Conservation (phyloP, 2,329 filamentous ascomycete species). For the Arthrinium phaeospermum region DNA sequence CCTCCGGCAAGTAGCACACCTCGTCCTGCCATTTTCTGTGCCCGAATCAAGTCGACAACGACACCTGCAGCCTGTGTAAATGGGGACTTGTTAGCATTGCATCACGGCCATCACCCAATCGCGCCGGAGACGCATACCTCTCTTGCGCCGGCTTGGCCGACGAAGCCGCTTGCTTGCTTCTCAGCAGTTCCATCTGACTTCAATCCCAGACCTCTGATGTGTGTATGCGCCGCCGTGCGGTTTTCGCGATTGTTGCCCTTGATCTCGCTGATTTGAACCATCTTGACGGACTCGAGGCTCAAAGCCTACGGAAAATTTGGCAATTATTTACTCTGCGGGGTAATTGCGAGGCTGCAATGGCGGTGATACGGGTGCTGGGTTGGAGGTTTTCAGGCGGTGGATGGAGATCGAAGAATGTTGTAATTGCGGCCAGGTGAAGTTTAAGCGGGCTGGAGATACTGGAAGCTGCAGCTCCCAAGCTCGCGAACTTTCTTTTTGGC, state of each 20-base stretch:
- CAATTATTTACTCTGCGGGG: not conserved
- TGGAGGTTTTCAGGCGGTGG: not conserved
- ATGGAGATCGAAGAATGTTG: not conserved
- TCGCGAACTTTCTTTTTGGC: constrained; percentile 16
- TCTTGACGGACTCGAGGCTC: constrained; percentile 46
- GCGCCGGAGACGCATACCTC: constrained; percentile 64
- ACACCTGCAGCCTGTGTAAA: constrained; percentile 82
- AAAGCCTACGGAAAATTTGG: not conserved
- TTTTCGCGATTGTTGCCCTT: constrained; percentile 95
- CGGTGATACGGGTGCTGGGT: not conserved
- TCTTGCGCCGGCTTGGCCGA: constrained; percentile 85
- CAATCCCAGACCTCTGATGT: constrained; percentile 94
- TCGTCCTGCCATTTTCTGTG: constrained; percentile 96
- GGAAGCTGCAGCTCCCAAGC: constrained; percentile 12
- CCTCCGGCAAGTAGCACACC: constrained; percentile 93
- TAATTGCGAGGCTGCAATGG: not conserved
- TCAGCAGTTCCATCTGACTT: constrained; percentile 87
- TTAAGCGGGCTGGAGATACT: constrained; percentile 11
- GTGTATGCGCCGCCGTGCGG: constrained; percentile 93
- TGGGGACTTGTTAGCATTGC: not conserved
- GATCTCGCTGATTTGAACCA: constrained; percentile 93
- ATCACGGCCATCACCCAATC: not conserved
- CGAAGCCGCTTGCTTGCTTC: constrained; percentile 79
- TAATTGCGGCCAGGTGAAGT: constrained; percentile 6
- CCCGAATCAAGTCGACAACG: constrained; percentile 92